phyloP scores from a whole-genome alignment of 2,329 filamentous ascomycete genomes.

The Pleomassaria siparia region DNA sequence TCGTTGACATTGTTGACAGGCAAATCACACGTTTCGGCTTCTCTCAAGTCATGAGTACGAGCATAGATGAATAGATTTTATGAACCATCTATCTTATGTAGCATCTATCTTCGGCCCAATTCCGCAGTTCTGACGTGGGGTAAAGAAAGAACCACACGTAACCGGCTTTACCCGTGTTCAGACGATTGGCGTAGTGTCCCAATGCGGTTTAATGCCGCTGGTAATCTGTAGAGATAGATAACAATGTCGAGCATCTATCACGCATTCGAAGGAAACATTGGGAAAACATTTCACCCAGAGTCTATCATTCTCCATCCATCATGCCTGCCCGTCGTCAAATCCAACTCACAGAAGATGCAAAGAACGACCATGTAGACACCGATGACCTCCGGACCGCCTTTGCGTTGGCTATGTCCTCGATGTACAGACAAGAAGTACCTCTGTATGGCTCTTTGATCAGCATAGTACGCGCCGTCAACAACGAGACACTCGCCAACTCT shows the following conservation, averaged over 20 bases:
- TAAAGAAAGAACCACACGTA: neutral
- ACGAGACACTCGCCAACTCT: slow-evolving; percentile 1
- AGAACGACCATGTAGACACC: neutral
- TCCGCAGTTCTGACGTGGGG: neutral
- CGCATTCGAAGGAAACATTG: too few relatives aligned
- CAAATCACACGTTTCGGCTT: neutral
- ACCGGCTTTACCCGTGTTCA: neutral
- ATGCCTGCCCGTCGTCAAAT: too few relatives aligned
- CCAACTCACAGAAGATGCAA: too few relatives aligned
- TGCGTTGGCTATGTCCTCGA: slow-evolving; percentile 28
- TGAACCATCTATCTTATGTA: too few relatives aligned
- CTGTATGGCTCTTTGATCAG: slow-evolving; percentile 37
- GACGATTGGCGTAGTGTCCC: too few relatives aligned
- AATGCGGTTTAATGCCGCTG: too few relatives aligned
- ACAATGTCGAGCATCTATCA: too few relatives aligned
- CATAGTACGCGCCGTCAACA: slow-evolving; percentile 30
- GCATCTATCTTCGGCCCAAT: too few relatives aligned
- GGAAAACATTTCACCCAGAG: too few relatives aligned
- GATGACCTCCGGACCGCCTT: slow-evolving; percentile 9
- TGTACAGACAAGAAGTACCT: slow-evolving; percentile 42
- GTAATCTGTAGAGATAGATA: too few relatives aligned
- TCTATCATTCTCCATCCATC: too few relatives aligned
- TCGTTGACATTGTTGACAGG: slow-evolving; percentile 47
- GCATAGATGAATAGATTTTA: too few relatives aligned
- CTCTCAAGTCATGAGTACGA: neutral